Evolutionary conservation across 805 yeast species (phyloP).

Genomic region (Nakazawaea holstii): DNA sequence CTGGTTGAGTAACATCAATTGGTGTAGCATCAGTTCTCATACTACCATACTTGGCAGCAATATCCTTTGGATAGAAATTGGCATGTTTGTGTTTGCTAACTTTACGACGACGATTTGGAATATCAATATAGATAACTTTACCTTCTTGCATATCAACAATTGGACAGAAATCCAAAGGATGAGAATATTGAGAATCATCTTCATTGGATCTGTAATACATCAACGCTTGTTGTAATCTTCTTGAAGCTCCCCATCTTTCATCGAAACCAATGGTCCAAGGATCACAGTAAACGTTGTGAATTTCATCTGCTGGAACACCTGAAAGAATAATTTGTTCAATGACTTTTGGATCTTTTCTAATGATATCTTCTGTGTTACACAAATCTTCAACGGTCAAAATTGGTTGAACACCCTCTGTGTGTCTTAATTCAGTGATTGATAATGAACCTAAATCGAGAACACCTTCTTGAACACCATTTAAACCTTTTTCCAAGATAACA

Average conservation of each 20-base stretch:
- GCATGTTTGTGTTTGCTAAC: slow-evolving; percentile 64
- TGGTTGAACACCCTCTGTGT: slow-evolving; percentile 63
- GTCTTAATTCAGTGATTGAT: slow-evolving; percentile 40
- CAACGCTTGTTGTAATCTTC: slow-evolving; percentile 76
- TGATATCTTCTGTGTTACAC: slow-evolving; percentile 53
- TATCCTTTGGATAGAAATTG: slow-evolving; percentile 62
- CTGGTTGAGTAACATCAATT: slow-evolving; percentile 70
- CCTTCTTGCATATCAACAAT: slow-evolving; percentile 68
- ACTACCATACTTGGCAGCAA: slow-evolving; percentile 56
- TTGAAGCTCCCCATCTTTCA: slow-evolving; percentile 69
- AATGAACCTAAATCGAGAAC: slow-evolving; percentile 50
- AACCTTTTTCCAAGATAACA: slow-evolving; percentile 54
- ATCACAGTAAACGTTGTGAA: slow-evolving; percentile 58
- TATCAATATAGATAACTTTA: slow-evolving; percentile 69
- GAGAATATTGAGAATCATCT: slow-evolving; percentile 64
- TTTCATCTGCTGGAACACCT: slow-evolving; percentile 60
- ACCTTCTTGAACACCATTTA: slow-evolving; percentile 66
- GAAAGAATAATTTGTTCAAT: slow-evolving; percentile 67
- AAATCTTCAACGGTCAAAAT: slow-evolving; percentile 69
- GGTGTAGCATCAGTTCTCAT: slow-evolving; percentile 63
- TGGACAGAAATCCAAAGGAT: slow-evolving; percentile 79
- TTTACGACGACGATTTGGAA: slow-evolving; percentile 70
- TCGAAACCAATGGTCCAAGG: slow-evolving; percentile 66
- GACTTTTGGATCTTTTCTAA: slow-evolving; percentile 67
- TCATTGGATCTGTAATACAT: slow-evolving; percentile 72